Conservation (phyloP, 441 rosid species). For the Macaranga tanarius region DNA sequence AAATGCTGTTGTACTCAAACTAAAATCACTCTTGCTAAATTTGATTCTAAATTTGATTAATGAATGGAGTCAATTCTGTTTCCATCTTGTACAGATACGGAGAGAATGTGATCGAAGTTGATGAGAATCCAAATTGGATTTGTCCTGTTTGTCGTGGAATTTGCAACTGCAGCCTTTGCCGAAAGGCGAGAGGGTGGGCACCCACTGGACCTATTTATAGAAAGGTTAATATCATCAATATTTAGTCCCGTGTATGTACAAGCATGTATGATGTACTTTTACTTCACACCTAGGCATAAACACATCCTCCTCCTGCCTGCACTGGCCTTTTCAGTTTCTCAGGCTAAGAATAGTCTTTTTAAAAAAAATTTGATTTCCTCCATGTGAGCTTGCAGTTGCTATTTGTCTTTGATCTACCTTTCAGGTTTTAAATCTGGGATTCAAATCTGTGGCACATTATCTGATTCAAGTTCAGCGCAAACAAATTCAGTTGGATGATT, state of each 20-base stretch:
- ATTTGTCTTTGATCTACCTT: conserved; percentile 13
- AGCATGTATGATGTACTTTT: background rate
- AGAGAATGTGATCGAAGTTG: conserved; percentile 80
- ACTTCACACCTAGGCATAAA: background rate
- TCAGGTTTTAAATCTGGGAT: conserved; percentile 63
- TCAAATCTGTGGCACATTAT: conserved; percentile 84
- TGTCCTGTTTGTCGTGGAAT: conserved; percentile 87
- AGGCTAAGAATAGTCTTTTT: background rate
- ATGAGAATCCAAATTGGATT: conserved; percentile 62
- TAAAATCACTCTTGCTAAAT: no score
- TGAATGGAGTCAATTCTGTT: background rate
- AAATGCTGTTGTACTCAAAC: no score
- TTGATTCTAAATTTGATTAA: background rate
- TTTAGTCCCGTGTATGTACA: background rate
- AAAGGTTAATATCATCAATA: conserved; percentile 38
- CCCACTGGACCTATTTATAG: conserved; percentile 67
- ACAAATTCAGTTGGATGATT: conserved; percentile 13
- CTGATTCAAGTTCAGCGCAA: conserved; percentile 55
- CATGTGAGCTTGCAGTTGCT: background rate
- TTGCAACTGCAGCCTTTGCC: conserved; percentile 84
- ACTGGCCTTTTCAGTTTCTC: background rate
- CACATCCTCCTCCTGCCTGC: background rate
- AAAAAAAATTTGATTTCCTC: no score
- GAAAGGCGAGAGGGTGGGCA: conserved; percentile 71
- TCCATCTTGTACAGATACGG: conserved; percentile 56